phyloP scores from a whole-genome alignment of 2,329 filamentous ascomycete genomes.

The Cladosporium sphaerospermum region DNA sequence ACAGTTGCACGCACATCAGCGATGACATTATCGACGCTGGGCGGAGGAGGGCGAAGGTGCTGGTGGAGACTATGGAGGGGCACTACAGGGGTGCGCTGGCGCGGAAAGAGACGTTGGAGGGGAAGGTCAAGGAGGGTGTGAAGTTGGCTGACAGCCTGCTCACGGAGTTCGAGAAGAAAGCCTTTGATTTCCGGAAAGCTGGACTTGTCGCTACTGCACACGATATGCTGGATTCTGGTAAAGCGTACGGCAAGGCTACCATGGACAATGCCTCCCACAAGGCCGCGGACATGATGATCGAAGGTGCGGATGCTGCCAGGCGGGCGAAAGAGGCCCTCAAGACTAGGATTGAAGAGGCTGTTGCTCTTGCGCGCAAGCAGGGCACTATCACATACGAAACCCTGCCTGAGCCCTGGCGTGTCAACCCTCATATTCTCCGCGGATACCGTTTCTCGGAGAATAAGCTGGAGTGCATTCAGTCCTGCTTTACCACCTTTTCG shows the following conservation, averaged over 20 bases:
- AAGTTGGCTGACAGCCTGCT: conserved; percentile 80
- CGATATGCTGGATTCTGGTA: conserved; percentile 69
- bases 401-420: conserved; percentile 82
- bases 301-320: conserved; percentile 74
- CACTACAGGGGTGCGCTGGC: conserved; percentile 81
- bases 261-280: conserved; percentile 72
- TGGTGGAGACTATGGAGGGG: conserved; percentile 86
- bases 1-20: conserved; percentile 82
- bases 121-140: conserved; percentile 84
- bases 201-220: conserved; percentile 68
- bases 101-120: conserved; percentile 79
- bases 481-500: conserved; percentile 68
- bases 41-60: conserved; percentile 72
- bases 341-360: conserved; percentile 68
- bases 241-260: conserved; percentile 69
- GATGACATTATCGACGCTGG: conserved; percentile 86
- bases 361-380: conserved; percentile 73
- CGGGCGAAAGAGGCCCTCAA: conserved; percentile 61
- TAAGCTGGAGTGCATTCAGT: conserved; percentile 80
- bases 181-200: conserved; percentile 71
- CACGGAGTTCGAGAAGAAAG: conserved; percentile 74
- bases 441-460: conserved; percentile 94
- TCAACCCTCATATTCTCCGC: conserved; percentile 85
- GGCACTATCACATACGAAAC: conserved; percentile 86
- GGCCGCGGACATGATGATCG: conserved; percentile 70